Conservation (phyloP, 495 filamentous ascomycete species). For the Sordaria brevicollis region DNA sequence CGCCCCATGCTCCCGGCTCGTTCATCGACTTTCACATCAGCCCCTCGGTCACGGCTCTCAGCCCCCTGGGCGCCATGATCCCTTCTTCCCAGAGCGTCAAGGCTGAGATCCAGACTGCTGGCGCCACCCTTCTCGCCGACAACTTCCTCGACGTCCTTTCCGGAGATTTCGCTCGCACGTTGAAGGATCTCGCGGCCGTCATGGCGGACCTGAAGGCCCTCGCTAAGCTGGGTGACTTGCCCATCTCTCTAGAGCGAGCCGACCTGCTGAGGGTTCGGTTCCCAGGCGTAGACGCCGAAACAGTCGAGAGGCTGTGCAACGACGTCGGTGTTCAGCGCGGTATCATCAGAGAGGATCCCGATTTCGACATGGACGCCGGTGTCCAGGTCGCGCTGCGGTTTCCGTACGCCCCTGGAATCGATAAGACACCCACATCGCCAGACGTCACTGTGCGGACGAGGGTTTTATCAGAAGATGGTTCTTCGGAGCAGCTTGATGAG, state of each 20-base stretch:
- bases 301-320: conserved; percentile 73
- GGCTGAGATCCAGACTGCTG: conserved; percentile 15
- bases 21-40: conserved; percentile 76
- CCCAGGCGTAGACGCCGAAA: conserved; percentile 76
- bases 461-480: conserved; percentile 36
- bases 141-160: conserved; percentile 77
- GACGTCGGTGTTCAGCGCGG: conserved; percentile 78
- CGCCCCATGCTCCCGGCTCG: conserved; percentile 55
- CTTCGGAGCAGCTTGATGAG: conserved; percentile 12
- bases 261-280: conserved; percentile 67
- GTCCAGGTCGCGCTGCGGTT: conserved; percentile 68
- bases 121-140: conserved; percentile 56
- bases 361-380: conserved; percentile 53
- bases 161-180: conserved; percentile 75
- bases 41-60: conserved; percentile 79
- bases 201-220: conserved; percentile 75
- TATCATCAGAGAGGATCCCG: conserved; percentile 65
- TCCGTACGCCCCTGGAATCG: conserved; percentile 60
- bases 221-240: conserved; percentile 67
- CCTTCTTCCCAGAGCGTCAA: conserved; percentile 24
- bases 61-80: conserved; percentile 42
- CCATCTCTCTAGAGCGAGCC: conserved; percentile 56
- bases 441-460: conserved; percentile 33
- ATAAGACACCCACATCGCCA: conserved; percentile 37
- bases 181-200: conserved; percentile 71